Conservation (phyloP, 352 stramenopile species). For the Plasmopara muralis region DNA sequence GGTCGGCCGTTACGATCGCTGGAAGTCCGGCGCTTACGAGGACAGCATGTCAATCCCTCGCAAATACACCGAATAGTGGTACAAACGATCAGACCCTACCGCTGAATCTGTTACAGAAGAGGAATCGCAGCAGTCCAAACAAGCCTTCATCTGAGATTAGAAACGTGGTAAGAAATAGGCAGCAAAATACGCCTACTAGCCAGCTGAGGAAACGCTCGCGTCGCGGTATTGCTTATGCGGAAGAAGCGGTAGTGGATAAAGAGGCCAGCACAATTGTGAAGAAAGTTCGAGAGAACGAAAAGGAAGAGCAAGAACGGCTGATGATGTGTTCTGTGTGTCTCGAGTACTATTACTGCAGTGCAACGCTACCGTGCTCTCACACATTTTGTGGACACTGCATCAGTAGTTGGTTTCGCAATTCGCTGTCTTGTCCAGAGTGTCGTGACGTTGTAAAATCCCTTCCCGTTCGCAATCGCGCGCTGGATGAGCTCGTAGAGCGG, state of each 20-base stretch:
- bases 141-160: conserved; percentile 11
- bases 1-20: conserved; percentile 11
- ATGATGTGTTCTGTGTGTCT: conserved; percentile 81
- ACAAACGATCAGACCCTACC: conserved; percentile 10
- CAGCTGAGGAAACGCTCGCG: conserved; percentile 36
- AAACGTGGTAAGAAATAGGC: conserved; percentile 18
- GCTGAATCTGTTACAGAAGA: conserved; percentile 20
- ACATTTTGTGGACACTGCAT: conserved; percentile 80
- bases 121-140: conserved; percentile 19
- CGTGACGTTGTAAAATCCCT: conserved; percentile 52
- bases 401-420: conserved; percentile 69
- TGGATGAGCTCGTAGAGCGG: conserved; percentile 70
- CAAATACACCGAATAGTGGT: conserved; percentile 10
- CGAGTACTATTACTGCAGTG: conserved; percentile 72
- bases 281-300: conserved; percentile 19
- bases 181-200: conserved; percentile 19
- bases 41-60: conserved; percentile 11
- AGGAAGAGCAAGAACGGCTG: conserved; percentile 52
- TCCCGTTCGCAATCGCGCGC: conserved; percentile 70
- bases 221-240: conserved; percentile 15
- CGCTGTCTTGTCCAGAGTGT: conserved; percentile 74
- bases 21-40: conserved; percentile 16
- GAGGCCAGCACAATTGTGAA: conserved; percentile 5
- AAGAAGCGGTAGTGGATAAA: conserved; percentile 16
- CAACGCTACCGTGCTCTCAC: conserved; percentile 76